phyloP scores from a whole-genome alignment of 2,329 filamentous ascomycete species.

The Endoconidiophora polonica region DNA sequence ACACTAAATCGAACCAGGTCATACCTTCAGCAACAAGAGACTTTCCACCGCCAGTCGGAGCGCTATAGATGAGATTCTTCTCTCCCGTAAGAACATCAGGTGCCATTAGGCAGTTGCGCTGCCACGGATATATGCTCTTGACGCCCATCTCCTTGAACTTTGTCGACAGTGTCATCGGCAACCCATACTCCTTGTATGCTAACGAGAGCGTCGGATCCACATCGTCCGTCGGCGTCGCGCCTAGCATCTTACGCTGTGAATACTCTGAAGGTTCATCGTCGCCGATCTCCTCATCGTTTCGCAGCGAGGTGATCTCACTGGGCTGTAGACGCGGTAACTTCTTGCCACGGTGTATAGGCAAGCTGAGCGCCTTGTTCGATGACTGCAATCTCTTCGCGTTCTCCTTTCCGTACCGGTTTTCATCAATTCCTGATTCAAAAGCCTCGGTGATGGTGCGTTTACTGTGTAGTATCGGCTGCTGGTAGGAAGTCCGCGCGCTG shows the following conservation, averaged over 20 bases:
- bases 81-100: constrained; percentile 48
- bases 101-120: constrained; percentile 54
- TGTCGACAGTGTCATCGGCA: constrained; percentile 41
- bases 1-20: background rate
- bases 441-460: constrained; percentile 9
- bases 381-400: background rate
- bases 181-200: constrained; percentile 43
- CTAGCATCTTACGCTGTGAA: constrained; percentile 35
- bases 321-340: constrained; percentile 21
- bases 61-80: constrained; percentile 61
- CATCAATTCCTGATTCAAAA: constrained; percentile 3
- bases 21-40: constrained; percentile 50
- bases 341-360: background rate
- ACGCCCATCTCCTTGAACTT: constrained; percentile 56
- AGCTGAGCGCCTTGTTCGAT: background rate
- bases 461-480: constrained; percentile 1
- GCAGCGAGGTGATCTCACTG: constrained; percentile 29
- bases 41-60: constrained; percentile 64
- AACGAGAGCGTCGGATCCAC: constrained; percentile 42
- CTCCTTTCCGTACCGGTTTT: background rate
- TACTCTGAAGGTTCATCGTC: constrained; percentile 28
- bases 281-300: constrained; percentile 6
- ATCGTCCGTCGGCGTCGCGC: constrained; percentile 35
- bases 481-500: background rate
- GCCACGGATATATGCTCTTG: constrained; percentile 61